These are phyloP conservation scores for Xylaria sp. DNA, from an alignment of 2,329 filamentous ascomycete genomes.

Conservation along the genomic window DNA sequence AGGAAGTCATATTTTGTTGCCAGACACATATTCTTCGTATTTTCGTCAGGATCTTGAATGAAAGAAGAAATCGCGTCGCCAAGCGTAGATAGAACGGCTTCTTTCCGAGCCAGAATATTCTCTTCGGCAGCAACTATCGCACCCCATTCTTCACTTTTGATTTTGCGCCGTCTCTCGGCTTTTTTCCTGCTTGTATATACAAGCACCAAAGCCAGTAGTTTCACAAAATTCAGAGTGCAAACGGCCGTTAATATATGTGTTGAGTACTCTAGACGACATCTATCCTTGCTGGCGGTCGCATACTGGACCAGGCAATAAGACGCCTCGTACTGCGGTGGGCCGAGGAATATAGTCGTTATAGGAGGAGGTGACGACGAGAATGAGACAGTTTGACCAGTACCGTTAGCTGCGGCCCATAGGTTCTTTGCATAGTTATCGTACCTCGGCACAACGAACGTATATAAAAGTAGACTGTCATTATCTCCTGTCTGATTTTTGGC, in stretches of 20 bases:
- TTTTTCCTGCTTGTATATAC: slow-evolving; percentile 34
- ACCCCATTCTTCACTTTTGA: slow-evolving; percentile 6
- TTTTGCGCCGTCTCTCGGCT: slow-evolving; percentile 13
- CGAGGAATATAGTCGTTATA: slow-evolving; percentile 39
- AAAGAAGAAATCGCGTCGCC: slow-evolving; percentile 7
- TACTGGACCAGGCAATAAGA: slow-evolving; percentile 44
- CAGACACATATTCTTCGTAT: neutral
- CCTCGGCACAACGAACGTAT: slow-evolving; percentile 34
- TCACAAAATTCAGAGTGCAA: slow-evolving; percentile 41
- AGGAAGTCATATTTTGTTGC: slow-evolving; percentile 28
- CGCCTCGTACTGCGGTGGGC: slow-evolving; percentile 40
- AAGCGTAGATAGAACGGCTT: neutral
- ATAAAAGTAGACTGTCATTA: slow-evolving; percentile 38
- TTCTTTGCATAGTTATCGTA: slow-evolving; percentile 45
- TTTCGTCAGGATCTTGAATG: slow-evolving; percentile 4
- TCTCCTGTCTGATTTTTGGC: slow-evolving; percentile 35
- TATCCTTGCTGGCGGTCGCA: neutral
- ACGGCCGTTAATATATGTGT: neutral
- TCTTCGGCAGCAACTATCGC: neutral
- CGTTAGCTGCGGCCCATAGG: slow-evolving; percentile 44
- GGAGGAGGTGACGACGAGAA: slow-evolving; percentile 12
- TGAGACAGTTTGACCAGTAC: slow-evolving; percentile 29
- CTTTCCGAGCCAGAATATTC: neutral
- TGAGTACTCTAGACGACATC: slow-evolving; percentile 40
- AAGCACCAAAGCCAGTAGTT: slow-evolving; percentile 36